Evolutionary conservation across 148 eudicot species (phyloP).

Genomic region (Hydrangea macrophylla): DNA sequence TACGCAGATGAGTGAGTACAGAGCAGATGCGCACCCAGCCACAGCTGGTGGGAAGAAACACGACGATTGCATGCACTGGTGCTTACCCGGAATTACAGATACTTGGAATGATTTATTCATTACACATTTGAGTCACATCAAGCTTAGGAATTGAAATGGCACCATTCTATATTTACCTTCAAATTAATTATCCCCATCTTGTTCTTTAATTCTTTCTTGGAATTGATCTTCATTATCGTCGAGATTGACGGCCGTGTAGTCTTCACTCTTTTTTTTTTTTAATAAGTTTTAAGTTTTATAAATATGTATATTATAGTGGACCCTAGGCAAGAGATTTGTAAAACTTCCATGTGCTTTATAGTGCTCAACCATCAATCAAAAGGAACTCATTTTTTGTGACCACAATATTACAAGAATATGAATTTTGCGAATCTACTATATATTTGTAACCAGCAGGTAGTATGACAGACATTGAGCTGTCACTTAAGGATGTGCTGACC

Average conservation of each 20-base stretch:
- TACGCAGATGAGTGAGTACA: conserved; percentile 76
- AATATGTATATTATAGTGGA: too few relatives aligned
- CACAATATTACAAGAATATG: too few relatives aligned
- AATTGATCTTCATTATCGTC: too few relatives aligned
- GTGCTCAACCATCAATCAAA: neutral
- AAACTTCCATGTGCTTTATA: neutral
- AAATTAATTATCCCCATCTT: neutral
- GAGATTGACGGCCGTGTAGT: too few relatives aligned
- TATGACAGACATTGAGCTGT: too few relatives aligned
- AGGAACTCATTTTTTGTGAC: too few relatives aligned
- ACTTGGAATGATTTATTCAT: conserved; percentile 90
- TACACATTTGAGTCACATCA: conserved; percentile 42
- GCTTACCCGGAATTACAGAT: conserved; percentile 94
- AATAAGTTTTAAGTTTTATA: too few relatives aligned
- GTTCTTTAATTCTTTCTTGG: too few relatives aligned
- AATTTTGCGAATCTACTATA: too few relatives aligned
- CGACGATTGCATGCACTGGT: conserved; percentile 99
- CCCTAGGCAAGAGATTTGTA: neutral
- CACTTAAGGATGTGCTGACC: too few relatives aligned
- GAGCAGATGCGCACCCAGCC: conserved; percentile 97
- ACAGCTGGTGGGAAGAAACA: conserved; percentile 93
- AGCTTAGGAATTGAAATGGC: conserved; percentile 17
- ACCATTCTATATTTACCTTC: neutral
- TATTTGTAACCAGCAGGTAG: too few relatives aligned
- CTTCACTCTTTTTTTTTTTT: too few relatives aligned